Evolutionary conservation across 495 filamentous ascomycete species (phyloP).

Genomic region (Podospora pseudopauciseta): DNA sequence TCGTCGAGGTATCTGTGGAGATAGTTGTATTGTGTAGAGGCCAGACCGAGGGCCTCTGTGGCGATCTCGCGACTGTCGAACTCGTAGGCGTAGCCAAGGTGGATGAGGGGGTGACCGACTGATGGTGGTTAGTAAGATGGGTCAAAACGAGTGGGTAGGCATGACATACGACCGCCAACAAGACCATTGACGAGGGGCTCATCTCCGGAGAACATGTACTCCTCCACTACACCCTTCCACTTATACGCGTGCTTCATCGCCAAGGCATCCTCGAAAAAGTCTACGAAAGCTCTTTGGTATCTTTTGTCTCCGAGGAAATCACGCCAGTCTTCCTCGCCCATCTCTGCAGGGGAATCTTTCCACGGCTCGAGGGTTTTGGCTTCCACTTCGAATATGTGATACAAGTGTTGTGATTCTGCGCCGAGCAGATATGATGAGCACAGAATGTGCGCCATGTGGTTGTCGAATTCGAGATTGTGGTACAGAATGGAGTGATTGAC

Average conservation of each 20-base stretch:
- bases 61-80: constrained; percentile 72
- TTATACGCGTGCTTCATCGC: constrained; percentile 69
- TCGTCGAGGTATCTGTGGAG: constrained; percentile 78
- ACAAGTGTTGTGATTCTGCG: constrained; percentile 65
- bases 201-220: constrained; percentile 72
- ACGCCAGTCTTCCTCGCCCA: constrained; percentile 79
- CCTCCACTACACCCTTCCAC: constrained; percentile 72
- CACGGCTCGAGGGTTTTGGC: constrained; percentile 71
- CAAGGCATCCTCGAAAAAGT: constrained; percentile 88
- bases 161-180: constrained; percentile 67
- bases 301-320: constrained; percentile 70
- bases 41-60: constrained; percentile 75
- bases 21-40: constrained; percentile 66
- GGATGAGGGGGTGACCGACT: constrained; percentile 88
- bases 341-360: constrained; percentile 77
- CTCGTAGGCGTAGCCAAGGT: constrained; percentile 85
- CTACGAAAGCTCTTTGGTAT: constrained; percentile 86
- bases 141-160: not conserved
- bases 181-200: constrained; percentile 75
- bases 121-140: constrained; percentile 11
- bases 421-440: constrained; percentile 82
- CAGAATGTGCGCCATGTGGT: constrained; percentile 82
- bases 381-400: constrained; percentile 75
- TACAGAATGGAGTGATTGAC: constrained; percentile 82
- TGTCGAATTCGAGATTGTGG: constrained; percentile 74